phyloP scores from a whole-genome alignment of 495 filamentous ascomycete species.

The Neurospora sp. region DNA sequence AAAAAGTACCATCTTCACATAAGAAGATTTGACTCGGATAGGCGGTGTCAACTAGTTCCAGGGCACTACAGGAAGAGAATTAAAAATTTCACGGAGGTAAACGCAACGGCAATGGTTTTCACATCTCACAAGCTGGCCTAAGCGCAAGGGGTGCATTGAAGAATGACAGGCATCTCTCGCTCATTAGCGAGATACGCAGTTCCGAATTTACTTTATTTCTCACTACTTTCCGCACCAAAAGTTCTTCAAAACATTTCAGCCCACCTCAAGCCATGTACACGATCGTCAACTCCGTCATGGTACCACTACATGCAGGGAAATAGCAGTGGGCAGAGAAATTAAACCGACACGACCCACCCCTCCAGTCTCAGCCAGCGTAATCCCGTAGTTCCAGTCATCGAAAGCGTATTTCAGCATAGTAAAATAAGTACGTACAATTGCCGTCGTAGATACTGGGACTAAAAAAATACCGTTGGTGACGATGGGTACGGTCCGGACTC shows the following conservation, averaged over 20 bases:
- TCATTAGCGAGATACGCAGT: no score
- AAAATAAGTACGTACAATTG: neutral
- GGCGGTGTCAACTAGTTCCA: no score
- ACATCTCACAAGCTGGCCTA: no score
- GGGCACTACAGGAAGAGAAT: neutral
- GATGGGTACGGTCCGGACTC: neutral
- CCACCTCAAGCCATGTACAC: neutral
- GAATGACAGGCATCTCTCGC: no score
- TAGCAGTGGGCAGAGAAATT: neutral
- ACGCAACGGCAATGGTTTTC: neutral
- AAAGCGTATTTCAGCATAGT: neutral
- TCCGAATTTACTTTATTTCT: no score
- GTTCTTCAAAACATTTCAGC: neutral
- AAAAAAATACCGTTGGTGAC: neutral
- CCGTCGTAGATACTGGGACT: neutral
- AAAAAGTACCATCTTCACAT: rapidly evolving
- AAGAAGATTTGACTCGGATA: neutral
- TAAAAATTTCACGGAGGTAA: no score
- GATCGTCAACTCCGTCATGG: neutral
- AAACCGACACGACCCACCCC: no score
- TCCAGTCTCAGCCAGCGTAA: no score
- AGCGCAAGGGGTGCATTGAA: no score
- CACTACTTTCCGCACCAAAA: neutral
- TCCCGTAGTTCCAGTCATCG: neutral
- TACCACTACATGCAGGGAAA: neutral